Evolutionary conservation across 2,329 filamentous ascomycete genomes (phyloP), one percentile per base, ranked within the genome.

Genomic region (Calonectria pteridis): DNA sequence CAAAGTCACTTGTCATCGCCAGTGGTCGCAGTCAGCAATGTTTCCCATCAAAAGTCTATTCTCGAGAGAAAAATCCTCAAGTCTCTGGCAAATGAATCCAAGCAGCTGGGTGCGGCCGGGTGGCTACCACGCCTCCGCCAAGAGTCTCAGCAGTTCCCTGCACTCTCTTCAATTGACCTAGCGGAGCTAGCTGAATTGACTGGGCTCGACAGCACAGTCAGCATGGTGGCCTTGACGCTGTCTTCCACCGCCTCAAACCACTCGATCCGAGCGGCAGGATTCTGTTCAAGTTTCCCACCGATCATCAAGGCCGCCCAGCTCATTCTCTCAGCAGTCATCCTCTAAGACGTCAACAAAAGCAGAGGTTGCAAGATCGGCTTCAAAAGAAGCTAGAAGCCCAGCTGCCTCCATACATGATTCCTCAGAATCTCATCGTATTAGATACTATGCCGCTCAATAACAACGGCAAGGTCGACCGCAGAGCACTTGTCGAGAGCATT

Each of bases 191-290:
- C 78, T 5, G 10, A 82, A 51, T 75, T 77, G 23, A 77, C 83
- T n/a, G 87, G 75, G 89, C 88, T 0, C 81, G 83, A 18, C 86
- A 86, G 53, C 31, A 69, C 31, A 72, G 73, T 9, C 80, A 79
- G n/a, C 64, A 68, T 1, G 81, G 81, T 23, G 80, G 75, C 1
- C 28, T 83, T 0, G 81, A 83, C 31, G 80, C 75, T n/a, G 40
- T 83, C 4, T 83, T 83, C 68, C 77, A 84, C 81, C 26, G 87
- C 85, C 35, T 83, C 85, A 50, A 79, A 79, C 26, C 80, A 14
- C 1, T n/a, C 6, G 14, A 40, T 18, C 33, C n/a, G 14, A 35
- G 49, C 0, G 51, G 2, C 16, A 71, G 78, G 18, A 67, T 69
- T 9, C 6, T 80, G 10, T 79, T 81, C 74, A 29, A 59, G 3